phyloP scores from a whole-genome alignment of 768 basidiomycete species.

The Russula vinacea region DNA sequence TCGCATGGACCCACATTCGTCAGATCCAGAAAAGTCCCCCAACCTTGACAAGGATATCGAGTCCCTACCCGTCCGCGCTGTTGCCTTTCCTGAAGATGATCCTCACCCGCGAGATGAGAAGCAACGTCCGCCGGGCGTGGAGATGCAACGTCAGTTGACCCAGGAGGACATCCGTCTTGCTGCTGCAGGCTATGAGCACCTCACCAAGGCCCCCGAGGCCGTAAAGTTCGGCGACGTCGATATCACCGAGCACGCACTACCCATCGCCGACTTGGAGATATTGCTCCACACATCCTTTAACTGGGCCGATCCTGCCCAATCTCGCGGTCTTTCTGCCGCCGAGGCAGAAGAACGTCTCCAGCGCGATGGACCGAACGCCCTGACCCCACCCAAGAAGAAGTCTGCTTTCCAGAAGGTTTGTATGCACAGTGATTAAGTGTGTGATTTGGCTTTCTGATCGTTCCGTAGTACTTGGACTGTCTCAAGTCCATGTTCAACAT shows the following conservation, averaged over 20 bases:
- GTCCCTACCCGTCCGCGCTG: constrained; percentile 42
- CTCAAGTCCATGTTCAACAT: constrained; percentile 63
- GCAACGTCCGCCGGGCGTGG: constrained; percentile 51
- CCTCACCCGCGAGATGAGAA: constrained; percentile 34
- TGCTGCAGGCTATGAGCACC: constrained; percentile 65
- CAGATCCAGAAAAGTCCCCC: constrained; percentile 24
- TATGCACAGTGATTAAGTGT: neutral
- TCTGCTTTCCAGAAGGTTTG: constrained; percentile 60
- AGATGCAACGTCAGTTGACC: constrained; percentile 62
- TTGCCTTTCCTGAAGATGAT: constrained; percentile 47
- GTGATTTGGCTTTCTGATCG: constrained; percentile 1
- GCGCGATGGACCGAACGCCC: constrained; percentile 56
- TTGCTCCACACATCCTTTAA: constrained; percentile 51
- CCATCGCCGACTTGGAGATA: constrained; percentile 42
- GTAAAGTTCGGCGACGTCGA: constrained; percentile 47
- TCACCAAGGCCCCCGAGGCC: constrained; percentile 42
- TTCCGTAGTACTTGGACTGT: constrained; percentile 57
- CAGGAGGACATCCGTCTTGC: constrained; percentile 64
- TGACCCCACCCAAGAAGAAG: constrained; percentile 66
- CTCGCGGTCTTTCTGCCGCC: constrained; percentile 49
- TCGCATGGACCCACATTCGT: constrained; percentile 12
- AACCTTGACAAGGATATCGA: constrained; percentile 36
- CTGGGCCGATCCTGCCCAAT: constrained; percentile 49
- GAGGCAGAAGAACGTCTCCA: constrained; percentile 55
- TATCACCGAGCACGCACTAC: constrained; percentile 53